These are phyloP conservation scores for Ceratobasidium sp. DNA, from an alignment of 1,284 basidiomycete genomes.

Conservation along the genomic window DNA sequence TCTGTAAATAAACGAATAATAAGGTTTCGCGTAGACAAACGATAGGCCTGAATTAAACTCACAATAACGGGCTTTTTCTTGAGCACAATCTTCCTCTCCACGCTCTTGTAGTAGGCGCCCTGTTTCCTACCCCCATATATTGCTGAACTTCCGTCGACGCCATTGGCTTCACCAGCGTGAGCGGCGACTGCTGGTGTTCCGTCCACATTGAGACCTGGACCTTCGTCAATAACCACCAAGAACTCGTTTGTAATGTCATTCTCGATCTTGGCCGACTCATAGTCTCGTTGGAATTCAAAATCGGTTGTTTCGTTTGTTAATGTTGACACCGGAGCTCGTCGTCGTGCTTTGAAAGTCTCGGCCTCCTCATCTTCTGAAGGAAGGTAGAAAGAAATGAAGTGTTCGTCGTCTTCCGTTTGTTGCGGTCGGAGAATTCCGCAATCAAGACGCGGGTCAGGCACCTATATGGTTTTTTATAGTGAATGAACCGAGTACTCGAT, in stretches of 20 bases:
- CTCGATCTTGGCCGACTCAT: constrained; percentile 82
- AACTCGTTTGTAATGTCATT: constrained; percentile 85
- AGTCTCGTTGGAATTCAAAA: constrained; percentile 79
- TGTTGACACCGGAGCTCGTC: constrained; percentile 45
- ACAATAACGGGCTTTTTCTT: constrained; percentile 85
- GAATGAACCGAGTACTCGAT: constrained; percentile 36
- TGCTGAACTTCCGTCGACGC: constrained; percentile 18
- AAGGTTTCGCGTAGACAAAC: not conserved
- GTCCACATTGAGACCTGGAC: constrained; percentile 54
- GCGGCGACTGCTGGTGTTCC: constrained; percentile 16
- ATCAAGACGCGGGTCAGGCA: constrained; percentile 76
- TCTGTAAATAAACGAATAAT: constrained; percentile 32
- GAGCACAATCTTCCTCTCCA: constrained; percentile 81
- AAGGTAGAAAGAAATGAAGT: constrained; percentile 88
- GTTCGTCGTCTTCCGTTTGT: constrained; percentile 78
- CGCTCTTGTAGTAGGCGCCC: constrained; percentile 86
- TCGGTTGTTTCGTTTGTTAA: constrained; percentile 62
- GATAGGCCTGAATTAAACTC: constrained; percentile 48
- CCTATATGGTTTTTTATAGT: constrained; percentile 53
- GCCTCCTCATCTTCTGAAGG: constrained; percentile 78
- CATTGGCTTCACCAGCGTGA: constrained; percentile 20
- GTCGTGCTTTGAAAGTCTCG: constrained; percentile 57
- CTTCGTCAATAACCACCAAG: constrained; percentile 75
- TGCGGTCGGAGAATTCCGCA: constrained; percentile 86
- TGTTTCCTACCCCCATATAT: constrained; percentile 54